Conservation (phyloP, 1,284 basidiomycete species). For the Meripilus lineatus region DNA sequence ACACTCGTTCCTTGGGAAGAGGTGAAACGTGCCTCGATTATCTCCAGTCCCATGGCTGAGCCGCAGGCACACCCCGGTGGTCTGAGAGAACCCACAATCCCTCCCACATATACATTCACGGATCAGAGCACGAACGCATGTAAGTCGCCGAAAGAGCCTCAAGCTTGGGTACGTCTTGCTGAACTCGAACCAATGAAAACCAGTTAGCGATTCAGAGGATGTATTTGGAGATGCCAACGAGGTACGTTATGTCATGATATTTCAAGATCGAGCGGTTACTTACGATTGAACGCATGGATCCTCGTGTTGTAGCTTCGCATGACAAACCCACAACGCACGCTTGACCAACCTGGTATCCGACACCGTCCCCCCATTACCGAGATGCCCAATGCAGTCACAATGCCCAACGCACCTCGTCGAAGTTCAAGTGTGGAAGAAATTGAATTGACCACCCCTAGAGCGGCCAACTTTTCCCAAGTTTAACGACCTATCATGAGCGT, state of each 20-base stretch:
- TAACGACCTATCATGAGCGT: no score
- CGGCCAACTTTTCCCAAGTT: conserved; percentile 6
- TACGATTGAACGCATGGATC: neutral
- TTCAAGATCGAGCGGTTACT: neutral
- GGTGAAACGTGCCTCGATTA: conserved; percentile 43
- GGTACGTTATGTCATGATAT: conserved; percentile 24
- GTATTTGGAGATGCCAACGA: conserved; percentile 50
- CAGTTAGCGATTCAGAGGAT: conserved; percentile 33
- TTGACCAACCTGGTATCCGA: conserved; percentile 3
- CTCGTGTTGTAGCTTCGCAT: conserved; percentile 13
- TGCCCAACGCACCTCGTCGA: conserved; percentile 5
- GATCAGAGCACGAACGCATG: conserved; percentile 48
- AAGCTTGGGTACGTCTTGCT: conserved; percentile 1
- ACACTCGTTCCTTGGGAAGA: conserved; percentile 72
- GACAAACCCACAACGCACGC: conserved; percentile 15
- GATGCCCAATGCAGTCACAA: conserved; percentile 16
- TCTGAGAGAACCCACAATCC: conserved; percentile 14
- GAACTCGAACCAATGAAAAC: neutral
- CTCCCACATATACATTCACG: conserved; percentile 44
- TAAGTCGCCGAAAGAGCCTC: no score
- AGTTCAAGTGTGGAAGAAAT: conserved; percentile 19
- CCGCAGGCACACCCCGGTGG: conserved; percentile 25
- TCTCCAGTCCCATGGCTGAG: no score
- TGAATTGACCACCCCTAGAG: conserved; percentile 19
- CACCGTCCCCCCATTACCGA: conserved; percentile 11